These are phyloP conservation scores for Funneliformis geosporum DNA, from an alignment of 192 early-diverging fungal species.

Conservation along the genomic window DNA sequence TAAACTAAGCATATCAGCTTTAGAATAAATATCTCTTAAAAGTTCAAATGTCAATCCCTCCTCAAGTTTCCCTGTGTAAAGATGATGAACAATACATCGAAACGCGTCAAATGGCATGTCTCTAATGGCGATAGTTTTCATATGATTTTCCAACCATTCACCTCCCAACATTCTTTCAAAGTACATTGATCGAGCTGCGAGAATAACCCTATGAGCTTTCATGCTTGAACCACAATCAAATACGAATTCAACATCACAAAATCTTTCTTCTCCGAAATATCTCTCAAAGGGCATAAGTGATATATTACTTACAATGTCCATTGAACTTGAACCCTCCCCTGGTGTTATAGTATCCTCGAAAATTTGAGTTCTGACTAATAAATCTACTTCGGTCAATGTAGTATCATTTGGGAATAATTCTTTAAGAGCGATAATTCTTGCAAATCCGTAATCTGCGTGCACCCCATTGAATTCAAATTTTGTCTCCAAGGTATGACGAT, in stretches of 20 bases:
- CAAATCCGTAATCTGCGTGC: background rate
- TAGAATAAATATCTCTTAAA: constrained; percentile 15
- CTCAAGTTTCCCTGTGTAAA: constrained; percentile 12
- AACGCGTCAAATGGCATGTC: constrained; percentile 15
- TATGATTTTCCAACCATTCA: constrained; percentile 23
- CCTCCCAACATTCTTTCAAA: constrained; percentile 16
- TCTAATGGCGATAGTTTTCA: constrained; percentile 1
- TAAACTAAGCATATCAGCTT: constrained; percentile 16
- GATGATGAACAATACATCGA: constrained; percentile 2
- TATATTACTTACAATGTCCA: background rate
- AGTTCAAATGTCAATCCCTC: constrained; percentile 7
- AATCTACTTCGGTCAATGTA: background rate
- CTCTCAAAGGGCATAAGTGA: background rate
- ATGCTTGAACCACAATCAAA: constrained; percentile 20
- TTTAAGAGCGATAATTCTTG: background rate
- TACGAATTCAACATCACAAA: constrained; percentile 24
- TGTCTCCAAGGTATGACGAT: background rate
- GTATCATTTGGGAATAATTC: constrained; percentile 5
- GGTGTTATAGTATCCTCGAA: background rate
- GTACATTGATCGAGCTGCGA: constrained; percentile 11
- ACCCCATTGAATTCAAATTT: constrained; percentile 18
- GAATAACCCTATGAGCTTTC: constrained; percentile 16
- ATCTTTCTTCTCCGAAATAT: background rate
- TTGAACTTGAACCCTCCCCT: background rate
- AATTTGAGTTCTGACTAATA: constrained; percentile 10